Conservation (phyloP, 371 early-diverging fungal species). For the Rhizopus sp. region DNA sequence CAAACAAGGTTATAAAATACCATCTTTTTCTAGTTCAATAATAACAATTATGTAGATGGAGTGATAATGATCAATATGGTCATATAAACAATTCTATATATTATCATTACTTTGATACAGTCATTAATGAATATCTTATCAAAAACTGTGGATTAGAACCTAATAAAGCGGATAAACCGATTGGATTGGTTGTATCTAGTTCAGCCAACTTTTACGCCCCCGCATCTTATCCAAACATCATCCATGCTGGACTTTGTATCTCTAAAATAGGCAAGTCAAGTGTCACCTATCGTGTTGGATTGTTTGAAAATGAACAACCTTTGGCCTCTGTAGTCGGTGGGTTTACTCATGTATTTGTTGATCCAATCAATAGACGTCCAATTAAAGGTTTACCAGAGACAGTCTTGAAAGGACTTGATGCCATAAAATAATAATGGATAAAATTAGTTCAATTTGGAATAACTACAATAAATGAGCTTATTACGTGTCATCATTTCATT, state of each 20-base stretch:
- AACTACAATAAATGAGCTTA: too few relatives aligned
- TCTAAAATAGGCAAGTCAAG: slow-evolving; percentile 57
- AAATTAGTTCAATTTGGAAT: neutral
- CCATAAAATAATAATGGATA: neutral
- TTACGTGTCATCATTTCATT: too few relatives aligned
- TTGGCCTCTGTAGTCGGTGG: slow-evolving; percentile 48
- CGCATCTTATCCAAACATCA: slow-evolving; percentile 54
- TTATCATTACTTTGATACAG: slow-evolving; percentile 62
- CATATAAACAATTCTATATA: slow-evolving; percentile 68
- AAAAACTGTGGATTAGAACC: slow-evolving; percentile 51
- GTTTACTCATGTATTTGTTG: slow-evolving; percentile 53
- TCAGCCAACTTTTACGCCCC: slow-evolving; percentile 52
- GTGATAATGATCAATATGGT: slow-evolving; percentile 67
- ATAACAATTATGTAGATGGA: slow-evolving; percentile 38
- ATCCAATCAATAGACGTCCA: slow-evolving; percentile 36
- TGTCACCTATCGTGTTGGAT: slow-evolving; percentile 62
- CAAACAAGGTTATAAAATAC: slow-evolving; percentile 35
- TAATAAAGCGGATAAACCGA: slow-evolving; percentile 32
- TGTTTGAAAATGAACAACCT: slow-evolving; percentile 49
- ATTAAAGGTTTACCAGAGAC: slow-evolving; percentile 30
- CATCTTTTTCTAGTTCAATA: neutral
- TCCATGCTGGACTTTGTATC: slow-evolving; percentile 59
- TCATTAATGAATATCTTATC: slow-evolving; percentile 61
- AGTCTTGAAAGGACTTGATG: slow-evolving; percentile 25
- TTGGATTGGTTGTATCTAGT: slow-evolving; percentile 60